A percentile compares a stretch with the other conserved stretches of the same genome.
These are phyloP conservation scores for Fomitiporia mediterranea DNA, from an alignment of 1,284 basidiomycete genomes.

Conservation along the genomic window DNA sequence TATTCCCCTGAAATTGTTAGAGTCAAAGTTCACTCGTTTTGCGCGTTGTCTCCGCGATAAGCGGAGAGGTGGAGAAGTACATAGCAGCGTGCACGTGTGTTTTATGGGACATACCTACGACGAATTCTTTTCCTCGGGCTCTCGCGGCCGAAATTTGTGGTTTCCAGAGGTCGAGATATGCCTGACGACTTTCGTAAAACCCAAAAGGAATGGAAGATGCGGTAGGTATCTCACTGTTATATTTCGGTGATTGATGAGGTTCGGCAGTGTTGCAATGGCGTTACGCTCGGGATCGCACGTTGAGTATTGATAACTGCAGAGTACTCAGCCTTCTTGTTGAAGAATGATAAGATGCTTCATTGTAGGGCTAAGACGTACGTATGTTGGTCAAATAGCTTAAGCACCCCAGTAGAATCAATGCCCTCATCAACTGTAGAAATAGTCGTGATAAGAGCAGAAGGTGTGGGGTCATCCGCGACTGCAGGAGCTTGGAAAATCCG, in stretches of 20 bases:
- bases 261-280: constrained; percentile 32
- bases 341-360: too few species aligned
- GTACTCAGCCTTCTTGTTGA: neutral
- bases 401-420: constrained; percentile 27
- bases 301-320: constrained; percentile 34
- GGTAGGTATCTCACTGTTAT: constrained; percentile 28
- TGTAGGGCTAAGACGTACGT: constrained; percentile 25
- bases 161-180: constrained; percentile 34
- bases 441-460: constrained; percentile 31
- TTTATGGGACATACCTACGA: constrained; percentile 26
- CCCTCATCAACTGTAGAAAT: constrained; percentile 31
- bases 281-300: constrained; percentile 35
- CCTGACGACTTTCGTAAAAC: constrained; percentile 19
- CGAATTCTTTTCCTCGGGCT: constrained; percentile 30
- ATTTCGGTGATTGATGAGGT: constrained; percentile 33
- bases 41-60: too few species aligned
- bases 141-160: constrained; percentile 34
- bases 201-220: neutral
- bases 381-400: constrained; percentile 33
- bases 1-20: constrained; percentile 24
- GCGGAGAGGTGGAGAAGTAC: too few species aligned
- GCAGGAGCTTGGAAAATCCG: constrained; percentile 32
- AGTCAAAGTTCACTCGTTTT: neutral
- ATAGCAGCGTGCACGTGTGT: too few species aligned
- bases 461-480: constrained; percentile 31